Base-by-base conservation (phyloP, 1,284 basidiomycete genomes). In the Singerocomus inundabilis region DNA sequence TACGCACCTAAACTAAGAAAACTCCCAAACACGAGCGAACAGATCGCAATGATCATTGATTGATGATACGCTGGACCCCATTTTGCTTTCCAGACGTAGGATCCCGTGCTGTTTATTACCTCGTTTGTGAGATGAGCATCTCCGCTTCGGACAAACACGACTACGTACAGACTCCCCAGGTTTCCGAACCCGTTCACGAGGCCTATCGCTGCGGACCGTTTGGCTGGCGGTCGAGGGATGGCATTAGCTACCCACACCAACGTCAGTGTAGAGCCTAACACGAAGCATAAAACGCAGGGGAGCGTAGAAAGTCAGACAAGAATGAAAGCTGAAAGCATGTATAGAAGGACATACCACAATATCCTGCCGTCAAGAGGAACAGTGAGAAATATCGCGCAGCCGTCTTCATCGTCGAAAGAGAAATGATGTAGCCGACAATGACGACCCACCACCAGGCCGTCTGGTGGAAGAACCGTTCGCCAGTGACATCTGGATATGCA, bases 381-480 rank as follows among this genome's bases (percentile, higher is more conserved):
- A 87, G 21, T 4, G 21, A 21, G 21, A 21, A 21, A 21, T 88
- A 88, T 44, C 85, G 76, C 5, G 72, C 81, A 1, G 71, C 77
- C 5, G 74, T 72, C 5, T 70, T 72, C 67, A 76, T 75, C 0
- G 84, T 85, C 6, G 72, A 72, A 13, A 84, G 63, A 3, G 76
- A 76, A 50, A 87, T 82, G 50, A 85, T 79, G 58, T 80, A 87
- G 0, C 80, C 85, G 10, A 84, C 31, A 9, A 85, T 78, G 44
- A 77, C 75, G 15, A 69, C 74, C 80, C 80, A 84, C 78, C 77
- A 81, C 68, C 76, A 79, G 4, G 60, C 70, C 9, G 77, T 67
- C 28, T 86, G 77, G 62, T 89, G 86, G 71, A 84, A 84, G 69
- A 79, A 88, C 5, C 83, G 76, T 59, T 85, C 84, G 1, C 83